A percentile compares a stretch with the other conserved stretches of the same genome.
Conservation (phyloP, 2,329 filamentous ascomycete genomes). For the Sphaerulina vaccinii region DNA sequence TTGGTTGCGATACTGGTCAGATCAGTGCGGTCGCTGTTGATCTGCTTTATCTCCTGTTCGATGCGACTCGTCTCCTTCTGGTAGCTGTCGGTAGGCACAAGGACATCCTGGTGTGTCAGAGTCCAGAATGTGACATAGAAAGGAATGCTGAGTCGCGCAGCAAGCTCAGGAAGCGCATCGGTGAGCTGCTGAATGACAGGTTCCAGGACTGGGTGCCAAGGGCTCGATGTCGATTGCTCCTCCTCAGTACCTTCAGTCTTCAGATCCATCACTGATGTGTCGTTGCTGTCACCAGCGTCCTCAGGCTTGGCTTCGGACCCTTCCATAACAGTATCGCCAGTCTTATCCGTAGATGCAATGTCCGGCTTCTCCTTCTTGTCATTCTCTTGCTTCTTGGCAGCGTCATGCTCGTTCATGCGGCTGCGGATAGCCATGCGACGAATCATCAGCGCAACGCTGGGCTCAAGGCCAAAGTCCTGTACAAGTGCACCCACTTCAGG, state of each 20-base stretch:
- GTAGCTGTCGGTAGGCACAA: constrained; percentile 74
- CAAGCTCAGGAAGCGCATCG: constrained; percentile 59
- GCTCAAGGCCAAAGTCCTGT: constrained; percentile 73
- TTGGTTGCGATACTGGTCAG: constrained; percentile 64
- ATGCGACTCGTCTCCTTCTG: constrained; percentile 69
- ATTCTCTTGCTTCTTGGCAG: constrained; percentile 37
- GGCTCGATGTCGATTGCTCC: constrained; percentile 22
- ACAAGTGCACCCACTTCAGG: constrained; percentile 74
- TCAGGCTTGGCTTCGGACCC: constrained; percentile 29
- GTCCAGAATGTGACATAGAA: constrained; percentile 95
- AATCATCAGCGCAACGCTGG: constrained; percentile 81
- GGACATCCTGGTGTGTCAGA: constrained; percentile 76
- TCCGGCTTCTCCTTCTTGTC: constrained; percentile 32
- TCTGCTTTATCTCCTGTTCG: constrained; percentile 63
- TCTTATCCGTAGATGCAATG: constrained; percentile 15
- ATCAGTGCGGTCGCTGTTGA: constrained; percentile 71
- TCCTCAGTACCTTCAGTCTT: constrained; percentile 8
- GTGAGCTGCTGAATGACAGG: constrained; percentile 70
- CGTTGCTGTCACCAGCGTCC: constrained; percentile 15
- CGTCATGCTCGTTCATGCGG: constrained; percentile 53
- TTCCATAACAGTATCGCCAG: constrained; percentile 36
- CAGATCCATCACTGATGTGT: not conserved
- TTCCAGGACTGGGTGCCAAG: constrained; percentile 69
- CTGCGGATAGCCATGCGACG: constrained; percentile 71
- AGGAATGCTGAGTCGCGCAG: constrained; percentile 69